Conservation (phyloP, 2,329 filamentous ascomycete species). For the Trichoderma harzianum region DNA sequence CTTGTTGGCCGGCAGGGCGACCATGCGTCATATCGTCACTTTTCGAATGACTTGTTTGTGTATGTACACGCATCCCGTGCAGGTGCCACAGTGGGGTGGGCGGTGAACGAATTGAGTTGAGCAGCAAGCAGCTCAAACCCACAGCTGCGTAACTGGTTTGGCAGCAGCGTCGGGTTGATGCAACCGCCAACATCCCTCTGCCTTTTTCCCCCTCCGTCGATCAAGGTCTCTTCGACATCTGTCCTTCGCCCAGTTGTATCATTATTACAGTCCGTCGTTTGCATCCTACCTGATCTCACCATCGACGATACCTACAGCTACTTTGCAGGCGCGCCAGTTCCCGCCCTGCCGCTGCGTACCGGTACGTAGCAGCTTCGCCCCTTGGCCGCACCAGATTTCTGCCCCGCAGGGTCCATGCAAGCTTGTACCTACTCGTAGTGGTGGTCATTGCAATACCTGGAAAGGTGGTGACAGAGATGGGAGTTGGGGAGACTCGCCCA, state of each 20-base stretch:
- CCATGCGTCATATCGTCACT: constrained; percentile 17
- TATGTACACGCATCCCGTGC: neutral
- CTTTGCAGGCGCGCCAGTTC: neutral
- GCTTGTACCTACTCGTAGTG: neutral
- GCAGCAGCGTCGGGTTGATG: constrained; percentile 9
- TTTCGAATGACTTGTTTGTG: neutral
- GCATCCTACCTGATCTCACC: neutral
- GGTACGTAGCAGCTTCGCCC: constrained; percentile 9
- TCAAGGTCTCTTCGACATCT: neutral
- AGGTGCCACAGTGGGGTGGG: constrained; percentile 16
- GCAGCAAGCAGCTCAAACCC: neutral
- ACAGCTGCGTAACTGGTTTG: constrained; percentile 13
- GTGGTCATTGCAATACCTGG: neutral
- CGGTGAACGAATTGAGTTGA: constrained; percentile 14
- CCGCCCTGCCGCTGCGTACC: constrained; percentile 2
- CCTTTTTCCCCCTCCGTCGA: constrained; percentile 2
- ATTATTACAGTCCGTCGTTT: constrained; percentile 4
- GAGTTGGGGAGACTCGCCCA: neutral
- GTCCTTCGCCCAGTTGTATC: neutral
- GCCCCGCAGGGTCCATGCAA: constrained; percentile 17
- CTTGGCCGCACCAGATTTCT: neutral
- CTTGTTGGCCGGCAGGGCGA: neutral
- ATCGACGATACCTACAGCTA: neutral
- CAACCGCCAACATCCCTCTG: neutral
- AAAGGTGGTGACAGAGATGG: constrained; percentile 10